Conservation (phyloP, 1,284 basidiomycete genomes). For the Cryptococcus jaspeensis region DNA sequence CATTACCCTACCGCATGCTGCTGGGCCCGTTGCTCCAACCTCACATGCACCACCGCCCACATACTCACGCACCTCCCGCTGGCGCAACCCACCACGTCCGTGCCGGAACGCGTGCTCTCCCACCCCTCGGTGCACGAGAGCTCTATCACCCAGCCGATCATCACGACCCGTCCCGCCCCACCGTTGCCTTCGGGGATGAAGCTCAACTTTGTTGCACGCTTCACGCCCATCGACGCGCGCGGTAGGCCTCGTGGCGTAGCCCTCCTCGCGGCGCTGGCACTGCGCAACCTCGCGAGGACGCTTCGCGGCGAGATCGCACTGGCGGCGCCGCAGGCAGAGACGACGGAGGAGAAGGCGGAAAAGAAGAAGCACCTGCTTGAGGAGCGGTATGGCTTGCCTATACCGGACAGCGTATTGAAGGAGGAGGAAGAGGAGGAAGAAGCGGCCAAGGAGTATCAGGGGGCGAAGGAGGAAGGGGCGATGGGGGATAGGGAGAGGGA, state of each 20-base stretch:
- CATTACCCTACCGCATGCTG: constrained; percentile 21
- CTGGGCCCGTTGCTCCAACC: constrained; percentile 39
- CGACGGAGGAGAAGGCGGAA: constrained; percentile 23
- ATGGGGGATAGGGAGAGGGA: constrained; percentile 19
- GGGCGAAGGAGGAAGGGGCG: constrained; percentile 6
- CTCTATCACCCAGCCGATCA: constrained; percentile 16
- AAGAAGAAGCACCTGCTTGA: constrained; percentile 39
- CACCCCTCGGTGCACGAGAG: constrained; percentile 21
- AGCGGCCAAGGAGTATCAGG: constrained; percentile 11
- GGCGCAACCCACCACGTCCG: background rate
- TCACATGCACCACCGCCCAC: constrained; percentile 36
- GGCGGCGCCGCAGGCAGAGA: constrained; percentile 16
- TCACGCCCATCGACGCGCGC: constrained; percentile 29
- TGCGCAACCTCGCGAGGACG: constrained; percentile 45
- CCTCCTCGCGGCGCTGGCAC: constrained; percentile 41
- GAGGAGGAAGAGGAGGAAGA: constrained; percentile 45
- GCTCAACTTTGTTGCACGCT: constrained; percentile 23
- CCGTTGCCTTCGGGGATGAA: constrained; percentile 23
- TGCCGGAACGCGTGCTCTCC: constrained; percentile 18
- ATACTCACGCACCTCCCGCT: constrained; percentile 44
- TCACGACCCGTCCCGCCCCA: constrained; percentile 30
- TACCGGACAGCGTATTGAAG: constrained; percentile 40
- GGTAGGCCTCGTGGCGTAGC: constrained; percentile 39
- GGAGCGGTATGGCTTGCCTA: constrained; percentile 49
- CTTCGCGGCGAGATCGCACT: constrained; percentile 34